Base-by-base conservation (phyloP, 2,329 filamentous ascomycete genomes). In the Myriosclerotinia curreyana region DNA sequence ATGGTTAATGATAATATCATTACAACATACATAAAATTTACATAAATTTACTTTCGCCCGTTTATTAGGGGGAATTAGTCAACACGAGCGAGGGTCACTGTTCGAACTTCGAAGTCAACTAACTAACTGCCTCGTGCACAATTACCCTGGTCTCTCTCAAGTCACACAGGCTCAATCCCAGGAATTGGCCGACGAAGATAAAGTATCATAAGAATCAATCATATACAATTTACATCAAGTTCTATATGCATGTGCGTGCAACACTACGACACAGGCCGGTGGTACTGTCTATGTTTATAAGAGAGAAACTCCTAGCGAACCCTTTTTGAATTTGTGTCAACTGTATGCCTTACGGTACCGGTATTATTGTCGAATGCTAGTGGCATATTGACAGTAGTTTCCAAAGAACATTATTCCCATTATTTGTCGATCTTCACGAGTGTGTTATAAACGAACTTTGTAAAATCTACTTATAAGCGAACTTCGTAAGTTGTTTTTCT, bases 1-100 rank as follows among this genome's bases (percentile, higher is more conserved):
- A 68, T 14, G 44, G 48, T 38, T 42, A 12, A 59, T n/a, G 53
- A 28, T 42, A 48, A 28, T 42, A 48, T 60, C 42, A 60, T 36
- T n/a, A 20, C 44, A 20, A 56, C 52, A 55, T 44, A n/a, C 42
- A 48, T 48, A 12, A 48, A 4, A 36, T 48, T 34, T 38, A 6
- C n/a, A 36, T 20, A 34, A 36, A 12, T 48, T 12, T 12, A 15
- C 8, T 36, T 25, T 49, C 44, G 28, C 55, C 42, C 25, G 14
- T 48, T 28, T 22, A 14, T 31, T 31, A 31, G 28, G n/a, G 55
- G 42, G 20, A 36, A 58, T 22, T 36, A 7, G 12, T 36, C 28
- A n/a, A n/a, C n/a, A n/a, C n/a, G n/a, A n/a, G 11, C 17, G 14
- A 25, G 34, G 15, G 14, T 17, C n/a, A 20, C 14, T 58, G 20